Evolutionary conservation across 345 rosid species (phyloP), one percentile per base, ranked within the genome.

Genomic region (Fremontodendron californicum): DNA sequence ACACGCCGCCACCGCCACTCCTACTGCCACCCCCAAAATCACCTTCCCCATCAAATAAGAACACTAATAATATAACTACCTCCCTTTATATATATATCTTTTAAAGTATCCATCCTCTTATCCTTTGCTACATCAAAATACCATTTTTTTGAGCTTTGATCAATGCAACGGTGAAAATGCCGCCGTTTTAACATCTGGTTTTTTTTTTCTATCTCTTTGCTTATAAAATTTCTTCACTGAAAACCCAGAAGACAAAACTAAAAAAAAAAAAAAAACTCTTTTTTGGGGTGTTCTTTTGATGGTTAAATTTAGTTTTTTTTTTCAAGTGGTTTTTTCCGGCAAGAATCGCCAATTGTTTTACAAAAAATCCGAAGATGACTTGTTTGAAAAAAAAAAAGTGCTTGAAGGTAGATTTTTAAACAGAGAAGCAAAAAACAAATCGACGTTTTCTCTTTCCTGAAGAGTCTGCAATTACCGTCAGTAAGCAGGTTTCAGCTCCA

Each of bases 1-100:
- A 82, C 94, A 94, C 49, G 92, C 88, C 81, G 85, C 94, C 78
- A 85, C 89, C 74, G 97, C 94, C 82, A 88, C 97, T 43, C 85
- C 91, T 9, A 84, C 92, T 74, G 94, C 95, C 76, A 87, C 85
- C 67, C 82, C 92, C 81, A 83, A 79, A 81, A 77, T 88, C 81
- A 85, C 84, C 80, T 76, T 89, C 73, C 91, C 94, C 98, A 93
- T 90, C 87, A 46, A 27, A 35, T 21, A 64, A 25, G 15, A 60
- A 63, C 55, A 9, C 16, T 23, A 33, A 13, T 21, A 46, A 48
- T 51, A 35, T 61, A 46, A 13, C 35, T 16, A 21, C 13, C 64
- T 37, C 62, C 25, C 25, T 57, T 19, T 58, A 13, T 58, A 6
- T n/a, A n/a, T n/a, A n/a, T 19, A 46, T 35, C 78, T 21, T 43